Percentiles rank a stretch among this genome's conserved stretches.
These are phyloP conservation scores for Botryobasidium botryosum DNA, from an alignment of 768 basidiomycete genomes.

Conservation along the genomic window DNA sequence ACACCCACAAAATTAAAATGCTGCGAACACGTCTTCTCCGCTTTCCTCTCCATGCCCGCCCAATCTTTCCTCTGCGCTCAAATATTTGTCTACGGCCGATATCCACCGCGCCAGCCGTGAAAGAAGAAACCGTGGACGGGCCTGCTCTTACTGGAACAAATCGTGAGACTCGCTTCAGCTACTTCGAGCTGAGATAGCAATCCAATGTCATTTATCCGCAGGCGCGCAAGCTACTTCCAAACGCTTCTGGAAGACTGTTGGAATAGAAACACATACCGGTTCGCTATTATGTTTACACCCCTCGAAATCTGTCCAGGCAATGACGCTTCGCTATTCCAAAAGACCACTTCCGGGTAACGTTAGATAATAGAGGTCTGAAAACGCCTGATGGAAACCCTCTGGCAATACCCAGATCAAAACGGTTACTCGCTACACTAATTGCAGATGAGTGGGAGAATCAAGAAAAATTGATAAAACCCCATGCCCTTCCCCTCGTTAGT, in stretches of 20 bases:
- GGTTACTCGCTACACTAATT: constrained; percentile 63
- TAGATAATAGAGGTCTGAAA: constrained; percentile 73
- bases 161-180: no score
- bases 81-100: no score
- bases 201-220: no score
- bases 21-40: no score
- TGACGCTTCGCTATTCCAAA: neutral
- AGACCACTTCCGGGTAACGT: constrained; percentile 37
- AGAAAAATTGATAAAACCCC: constrained; percentile 65
- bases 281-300: constrained; percentile 4
- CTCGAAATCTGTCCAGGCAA: neutral
- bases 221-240: no score
- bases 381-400: constrained; percentile 74
- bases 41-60: no score
- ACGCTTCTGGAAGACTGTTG: constrained; percentile 91
- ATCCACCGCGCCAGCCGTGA: no score
- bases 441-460: constrained; percentile 97
- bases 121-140: no score
- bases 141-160: no score
- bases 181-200: no score
- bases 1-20: no score
- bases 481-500: constrained; percentile 28
- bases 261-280: constrained; percentile 38
- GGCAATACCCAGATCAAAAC: constrained; percentile 48
- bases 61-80: no score